Base-by-base conservation (phyloP, 345 rosid species). In the Camelina neglecta region DNA sequence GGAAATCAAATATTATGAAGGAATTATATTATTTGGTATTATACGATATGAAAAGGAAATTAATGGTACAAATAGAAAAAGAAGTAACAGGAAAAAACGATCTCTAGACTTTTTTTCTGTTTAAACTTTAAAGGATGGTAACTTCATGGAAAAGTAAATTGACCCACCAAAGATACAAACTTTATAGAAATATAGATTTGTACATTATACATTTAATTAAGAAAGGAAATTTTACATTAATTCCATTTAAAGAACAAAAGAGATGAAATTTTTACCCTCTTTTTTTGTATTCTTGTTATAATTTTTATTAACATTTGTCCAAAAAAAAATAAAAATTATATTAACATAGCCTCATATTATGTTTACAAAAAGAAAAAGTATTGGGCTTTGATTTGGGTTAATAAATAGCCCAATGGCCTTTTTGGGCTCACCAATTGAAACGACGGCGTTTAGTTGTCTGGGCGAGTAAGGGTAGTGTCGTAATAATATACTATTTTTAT, bases 401-500 rank as follows among this genome's bases (percentile, higher is more conserved):
- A 47, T 47, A 47, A 47, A 47, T 47, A 47, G 9, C 20, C 7
- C 9, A 47, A 15, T 47, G 50, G 20, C 50, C 50, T 15, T 45
- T 29, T 15, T 45, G 18, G 1, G 15, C 15, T 11, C 6, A 3
- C 4, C 12, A 39, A 39, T 1, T 8, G 8, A 33, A 56, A 67
- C 73, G 79, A 41, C 47, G 8, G 2, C 69, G 74, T 75, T 49
- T 12, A 1, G 0, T 16, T 16, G 9, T 9, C 2, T 4, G 29
- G 23, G 57, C 0, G 57, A 11, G 57, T 51, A 47, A 74, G 61
- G 79, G 69, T 69, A 69, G 18, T 55, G 12, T 44, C 60, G 75
- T 62, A 75, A 76, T 68, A 23, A n/a, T 50, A 6, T 42, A 29
- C 31, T 29, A 0, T 39, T 65, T 65, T 54, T 69, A 76, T 76